Evolutionary conservation across 129 eudicot species (phyloP), one percentile per base, ranked within the genome.

Genomic region (Arctium minus): DNA sequence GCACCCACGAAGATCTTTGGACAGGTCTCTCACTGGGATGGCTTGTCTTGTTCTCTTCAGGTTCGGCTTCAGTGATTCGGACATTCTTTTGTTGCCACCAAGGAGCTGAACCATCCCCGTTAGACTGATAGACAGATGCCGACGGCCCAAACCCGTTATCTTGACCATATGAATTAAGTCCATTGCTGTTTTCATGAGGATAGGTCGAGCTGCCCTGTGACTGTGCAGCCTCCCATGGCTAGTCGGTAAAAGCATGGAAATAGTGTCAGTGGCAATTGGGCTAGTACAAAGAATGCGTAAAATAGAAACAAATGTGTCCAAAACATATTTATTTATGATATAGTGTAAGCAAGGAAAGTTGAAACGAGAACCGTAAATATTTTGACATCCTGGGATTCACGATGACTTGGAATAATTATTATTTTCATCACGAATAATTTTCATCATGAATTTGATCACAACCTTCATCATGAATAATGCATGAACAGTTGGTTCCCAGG

Each of bases 141-240:
- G 65, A 15, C 0, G 86, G 78, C 42, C 85, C 86, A 46, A 81
- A 40, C 17, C 60, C 70, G 37, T 72, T 85, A 36, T 83, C 91
- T 85, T 84, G 92, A 77, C 83, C 76, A 27, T 75, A 76, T 37
- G 73, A 68, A 46, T 35, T 76, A 70, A 31, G 18, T 30, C 83
- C 87, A 6, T 78, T 84, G 87, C n/a, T 84, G 79, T 73, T 84
- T 75, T 88, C 93, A 65, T 70, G 81, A 80, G 80, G 18, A 75
- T 84, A 86, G 85, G 82, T 75, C 1, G 88, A 88, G 88, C 81
- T 85, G 77, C 82, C 81, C 73, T 84, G 93, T 30, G 86, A 67
- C 83, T 88, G 97, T 68, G 73, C 75, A 35, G 81, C 85, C 86
- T 93, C 97, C 99, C 97, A 96, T 60, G 99, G 98, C 98, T 96